Base-by-base conservation (phyloP, 257 asterid species). In the Solanum sejunctum region DNA sequence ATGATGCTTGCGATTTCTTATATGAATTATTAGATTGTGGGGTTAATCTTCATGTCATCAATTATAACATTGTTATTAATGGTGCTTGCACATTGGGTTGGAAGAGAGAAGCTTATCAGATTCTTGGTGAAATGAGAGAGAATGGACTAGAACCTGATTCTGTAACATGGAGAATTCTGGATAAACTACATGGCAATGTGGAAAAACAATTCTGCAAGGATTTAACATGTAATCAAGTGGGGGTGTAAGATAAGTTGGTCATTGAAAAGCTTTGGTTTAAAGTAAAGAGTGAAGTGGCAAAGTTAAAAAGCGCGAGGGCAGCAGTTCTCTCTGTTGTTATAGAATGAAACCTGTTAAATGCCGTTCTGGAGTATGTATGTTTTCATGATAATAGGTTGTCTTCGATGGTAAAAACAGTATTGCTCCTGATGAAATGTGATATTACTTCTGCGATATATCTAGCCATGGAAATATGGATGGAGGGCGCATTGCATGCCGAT, bases 161-260 rank as follows among this genome's bases (percentile, higher is more conserved):
- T 28, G 94, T 92, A 45, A 92, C 98, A 2, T 94, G 98, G 98
- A 94, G 98, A 88, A 92, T 95, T 88, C 88, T 96, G 84, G 92
- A 93, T 87, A 93, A 90, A 80, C 89, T 94, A 89, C 98, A 91
- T 41, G 63, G 85, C 75, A 86, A 64, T 61, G 78, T 10, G 52
- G 64, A 70, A 79, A 71, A 81, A 55, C 78, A 32, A 39, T 45
- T 72, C 54, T 54, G 49, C 5, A 84, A 86, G 32, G 87, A 84
- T 73, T 81, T 9, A 12, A 18, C 36, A 1, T 16, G 17, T 18
- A 84, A 18, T 11, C 57, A 57, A 28, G 21, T 23, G 49, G 61
- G 83, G 32, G 43, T 32, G 60, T 49, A 58, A 43, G 4, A 21
- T 6, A 84, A 20, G 32, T 43, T 2, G 17, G 70, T 12, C 2